Evolutionary conservation across 805 yeast species (phyloP).

Genomic region (Sugiyamaella marilandica): DNA sequence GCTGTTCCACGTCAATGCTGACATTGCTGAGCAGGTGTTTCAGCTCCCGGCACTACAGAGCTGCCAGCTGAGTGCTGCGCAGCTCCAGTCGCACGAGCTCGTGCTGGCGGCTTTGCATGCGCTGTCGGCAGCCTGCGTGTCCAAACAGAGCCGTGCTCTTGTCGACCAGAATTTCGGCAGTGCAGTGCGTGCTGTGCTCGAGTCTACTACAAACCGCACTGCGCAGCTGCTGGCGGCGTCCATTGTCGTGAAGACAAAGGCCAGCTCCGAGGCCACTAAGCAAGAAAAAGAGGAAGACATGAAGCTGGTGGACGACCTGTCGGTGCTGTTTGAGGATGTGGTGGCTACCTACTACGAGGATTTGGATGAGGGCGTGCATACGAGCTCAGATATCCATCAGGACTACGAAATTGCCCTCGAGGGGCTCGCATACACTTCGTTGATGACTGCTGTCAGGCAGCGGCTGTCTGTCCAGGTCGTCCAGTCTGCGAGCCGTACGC

Average conservation of each 20-base stretch:
- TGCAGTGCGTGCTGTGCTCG: slow-evolving; percentile 23
- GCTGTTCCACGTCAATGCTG: slow-evolving; percentile 27
- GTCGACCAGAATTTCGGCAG: slow-evolving; percentile 24
- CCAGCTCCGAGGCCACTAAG: slow-evolving; percentile 23
- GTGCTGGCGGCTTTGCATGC: slow-evolving; percentile 28
- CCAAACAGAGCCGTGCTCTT: slow-evolving; percentile 27
- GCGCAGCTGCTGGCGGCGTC: slow-evolving; percentile 31
- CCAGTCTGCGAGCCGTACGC: slow-evolving; percentile 16
- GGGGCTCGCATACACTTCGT: slow-evolving; percentile 36
- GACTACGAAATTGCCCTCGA: slow-evolving; percentile 29
- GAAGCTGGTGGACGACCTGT: slow-evolving; percentile 25
- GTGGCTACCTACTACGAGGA: slow-evolving; percentile 13
- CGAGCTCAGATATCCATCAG: slow-evolving; percentile 7
- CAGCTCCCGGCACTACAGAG: slow-evolving; percentile 17
- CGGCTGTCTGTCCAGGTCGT: slow-evolving; percentile 22
- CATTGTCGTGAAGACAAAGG: slow-evolving; percentile 32
- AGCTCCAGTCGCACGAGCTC: slow-evolving; percentile 19
- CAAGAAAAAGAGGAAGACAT: slow-evolving; percentile 15
- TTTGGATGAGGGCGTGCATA: slow-evolving; percentile 10
- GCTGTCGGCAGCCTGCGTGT: slow-evolving; percentile 33
- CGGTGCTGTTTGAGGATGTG: slow-evolving; percentile 28
- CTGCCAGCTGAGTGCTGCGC: slow-evolving; percentile 13
- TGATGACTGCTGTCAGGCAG: slow-evolving; percentile 28
- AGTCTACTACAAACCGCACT: slow-evolving; percentile 17
- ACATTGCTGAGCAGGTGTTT: slow-evolving; percentile 26